phyloP scores from a whole-genome alignment of 2,329 filamentous ascomycete species.

The Madurella mycetomatis region DNA sequence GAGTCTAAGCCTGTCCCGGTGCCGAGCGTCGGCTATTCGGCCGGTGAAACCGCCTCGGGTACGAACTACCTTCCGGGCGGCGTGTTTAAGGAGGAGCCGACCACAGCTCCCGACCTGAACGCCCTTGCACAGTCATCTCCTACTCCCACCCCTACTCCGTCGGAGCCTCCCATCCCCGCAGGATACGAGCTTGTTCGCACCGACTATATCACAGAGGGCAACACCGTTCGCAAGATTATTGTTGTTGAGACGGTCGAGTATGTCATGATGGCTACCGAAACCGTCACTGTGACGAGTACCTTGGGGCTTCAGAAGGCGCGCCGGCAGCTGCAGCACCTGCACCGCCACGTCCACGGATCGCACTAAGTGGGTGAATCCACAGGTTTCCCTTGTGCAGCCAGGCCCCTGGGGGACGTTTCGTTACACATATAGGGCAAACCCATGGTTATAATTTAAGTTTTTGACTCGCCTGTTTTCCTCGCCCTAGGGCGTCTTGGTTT shows the following conservation, averaged over 20 bases:
- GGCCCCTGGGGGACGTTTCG: conserved; percentile 6
- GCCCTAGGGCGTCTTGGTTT: conserved; percentile 12
- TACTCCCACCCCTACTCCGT: conserved; percentile 28
- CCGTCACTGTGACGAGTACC: conserved; percentile 35
- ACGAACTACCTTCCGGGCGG: conserved; percentile 37
- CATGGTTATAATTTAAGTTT: conserved; percentile 7
- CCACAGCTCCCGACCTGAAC: conserved; percentile 11
- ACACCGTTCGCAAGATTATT: conserved; percentile 51
- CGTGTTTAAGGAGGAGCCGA: conserved; percentile 33
- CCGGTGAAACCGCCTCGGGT: conserved; percentile 32
- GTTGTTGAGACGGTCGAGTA: conserved; percentile 54
- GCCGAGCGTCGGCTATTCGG: conserved; percentile 35
- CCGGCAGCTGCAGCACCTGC: conserved; percentile 37
- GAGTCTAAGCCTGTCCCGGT: conserved; percentile 20
- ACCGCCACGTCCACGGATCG: conserved; percentile 30
- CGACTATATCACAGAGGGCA: conserved; percentile 47
- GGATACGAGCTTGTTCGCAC: conserved; percentile 46
- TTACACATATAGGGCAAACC: conserved; percentile 15
- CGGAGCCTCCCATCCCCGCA: conserved; percentile 30
- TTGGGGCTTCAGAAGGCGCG: conserved; percentile 27
- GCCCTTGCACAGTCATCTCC: conserved; percentile 11
- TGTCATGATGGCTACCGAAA: conserved; percentile 43
- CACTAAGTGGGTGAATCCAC: conserved; percentile 3
- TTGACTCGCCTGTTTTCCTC: conserved; percentile 11
- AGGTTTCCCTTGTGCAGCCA: conserved; percentile 3